phyloP scores from a whole-genome alignment of 805 yeast species.

The Saccharomycopsis selenospora region DNA sequence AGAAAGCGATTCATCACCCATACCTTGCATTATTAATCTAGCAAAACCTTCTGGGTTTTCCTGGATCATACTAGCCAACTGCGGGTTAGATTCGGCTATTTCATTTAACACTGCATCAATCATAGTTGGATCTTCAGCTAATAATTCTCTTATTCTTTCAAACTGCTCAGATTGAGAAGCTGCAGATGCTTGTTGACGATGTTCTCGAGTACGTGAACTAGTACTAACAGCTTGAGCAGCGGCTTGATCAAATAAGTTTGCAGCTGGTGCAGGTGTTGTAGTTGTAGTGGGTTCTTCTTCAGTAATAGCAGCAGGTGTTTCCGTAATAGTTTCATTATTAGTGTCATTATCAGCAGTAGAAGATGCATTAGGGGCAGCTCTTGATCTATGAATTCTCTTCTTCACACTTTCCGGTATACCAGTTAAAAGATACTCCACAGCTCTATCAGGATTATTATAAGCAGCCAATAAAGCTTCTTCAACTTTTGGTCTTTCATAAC shows the following conservation, averaged over 20 bases:
- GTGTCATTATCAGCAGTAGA: slow-evolving; percentile 9
- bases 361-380: slow-evolving; percentile 23
- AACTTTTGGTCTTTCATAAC: slow-evolving; percentile 81
- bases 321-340: slow-evolving; percentile 20
- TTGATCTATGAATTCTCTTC: slow-evolving; percentile 24
- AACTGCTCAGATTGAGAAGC: slow-evolving; percentile 38
- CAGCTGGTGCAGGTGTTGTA: slow-evolving; percentile 29
- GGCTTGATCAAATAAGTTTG: slow-evolving; percentile 37
- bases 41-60: slow-evolving; percentile 86
- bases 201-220: slow-evolving; percentile 28
- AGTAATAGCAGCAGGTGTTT: slow-evolving; percentile 23
- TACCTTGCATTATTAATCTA: slow-evolving; percentile 58
- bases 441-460: slow-evolving; percentile 94
- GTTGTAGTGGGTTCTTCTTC: slow-evolving; percentile 24
- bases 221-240: slow-evolving; percentile 30
- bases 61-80: slow-evolving; percentile 70
- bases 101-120: slow-evolving; percentile 79
- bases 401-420: slow-evolving; percentile 69
- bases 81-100: slow-evolving; percentile 75
- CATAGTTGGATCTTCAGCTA: slow-evolving; percentile 82
- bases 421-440: slow-evolving; percentile 87
- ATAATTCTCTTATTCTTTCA: slow-evolving; percentile 62
- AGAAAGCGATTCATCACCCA: slow-evolving; percentile 46
- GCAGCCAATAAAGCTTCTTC: slow-evolving; percentile 92
- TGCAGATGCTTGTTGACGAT: slow-evolving; percentile 39